Evolutionary conservation across 2,329 filamentous ascomycete species (phyloP).

Genomic region (Helminthosporium solani): DNA sequence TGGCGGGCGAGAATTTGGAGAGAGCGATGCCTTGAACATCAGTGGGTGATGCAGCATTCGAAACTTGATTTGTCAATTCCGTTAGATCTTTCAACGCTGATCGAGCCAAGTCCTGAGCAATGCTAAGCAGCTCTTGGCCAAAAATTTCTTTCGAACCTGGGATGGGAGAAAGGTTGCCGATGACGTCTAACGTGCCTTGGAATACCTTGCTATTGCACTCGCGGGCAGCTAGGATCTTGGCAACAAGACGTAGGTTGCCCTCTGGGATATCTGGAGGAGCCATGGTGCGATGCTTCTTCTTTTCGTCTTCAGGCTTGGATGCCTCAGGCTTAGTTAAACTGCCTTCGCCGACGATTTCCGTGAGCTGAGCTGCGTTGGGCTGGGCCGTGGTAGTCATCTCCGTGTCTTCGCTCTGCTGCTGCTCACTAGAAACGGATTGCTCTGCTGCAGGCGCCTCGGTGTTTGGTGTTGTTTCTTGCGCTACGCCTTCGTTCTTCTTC

Average conservation of each 20-base stretch:
- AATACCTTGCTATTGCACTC: constrained; percentile 98
- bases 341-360: constrained; percentile 15
- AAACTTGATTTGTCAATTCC: constrained; percentile 81
- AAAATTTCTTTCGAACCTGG: constrained; percentile 87
- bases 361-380: constrained; percentile 37
- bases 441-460: constrained; percentile 17
- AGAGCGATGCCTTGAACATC: constrained; percentile 94
- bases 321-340: constrained; percentile 39
- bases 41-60: constrained; percentile 81
- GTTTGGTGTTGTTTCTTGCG: constrained; percentile 20
- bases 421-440: constrained; percentile 8
- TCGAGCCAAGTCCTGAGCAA: constrained; percentile 81
- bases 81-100: constrained; percentile 83
- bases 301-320: constrained; percentile 51
- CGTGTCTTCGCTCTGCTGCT: constrained; percentile 22
- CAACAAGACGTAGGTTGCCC: constrained; percentile 87
- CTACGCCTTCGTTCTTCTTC: constrained; percentile 35
- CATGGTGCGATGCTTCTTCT: constrained; percentile 64
- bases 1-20: constrained; percentile 91
- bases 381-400: constrained; percentile 36
- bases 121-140: constrained; percentile 85
- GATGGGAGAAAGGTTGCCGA: constrained; percentile 94
- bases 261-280: constrained; percentile 84
- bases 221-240: constrained; percentile 91
- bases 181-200: constrained; percentile 95